These are phyloP conservation scores for Brasilioporus rufonigricans DNA, from an alignment of 768 basidiomycete species.

Conservation along the genomic window DNA sequence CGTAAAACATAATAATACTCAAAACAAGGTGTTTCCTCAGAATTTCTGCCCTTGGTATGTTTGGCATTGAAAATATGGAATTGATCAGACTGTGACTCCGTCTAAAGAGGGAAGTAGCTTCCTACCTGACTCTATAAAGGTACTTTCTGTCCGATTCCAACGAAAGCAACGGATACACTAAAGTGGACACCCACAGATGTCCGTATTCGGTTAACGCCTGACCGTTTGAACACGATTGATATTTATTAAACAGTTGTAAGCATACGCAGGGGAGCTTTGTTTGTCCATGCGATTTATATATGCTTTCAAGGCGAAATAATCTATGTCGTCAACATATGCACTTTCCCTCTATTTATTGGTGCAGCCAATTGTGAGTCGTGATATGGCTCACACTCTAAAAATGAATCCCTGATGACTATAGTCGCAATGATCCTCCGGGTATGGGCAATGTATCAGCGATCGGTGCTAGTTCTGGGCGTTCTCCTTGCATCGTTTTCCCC, in stretches of 20 bases:
- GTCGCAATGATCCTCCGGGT: slow-evolving; percentile 1
- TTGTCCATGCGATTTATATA: neutral
- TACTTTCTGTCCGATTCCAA: neutral
- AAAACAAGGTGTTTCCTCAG: neutral
- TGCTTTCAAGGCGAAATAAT: slow-evolving; percentile 2
- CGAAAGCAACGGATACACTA: neutral
- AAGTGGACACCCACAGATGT: neutral
- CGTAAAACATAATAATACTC: neutral
- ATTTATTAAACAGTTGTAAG: neutral
- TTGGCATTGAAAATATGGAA: neutral
- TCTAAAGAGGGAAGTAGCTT: slow-evolving; percentile 8
- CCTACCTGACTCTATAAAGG: slow-evolving; percentile 3
- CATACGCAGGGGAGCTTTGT: neutral
- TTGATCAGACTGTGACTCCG: neutral
- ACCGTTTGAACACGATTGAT: neutral
- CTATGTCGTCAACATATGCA: neutral
- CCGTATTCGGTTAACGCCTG: neutral
- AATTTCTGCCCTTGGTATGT: neutral
- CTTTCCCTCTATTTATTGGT: neutral
- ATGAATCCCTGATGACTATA: neutral
- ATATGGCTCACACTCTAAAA: neutral
- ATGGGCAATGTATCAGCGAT: slow-evolving; percentile 2
- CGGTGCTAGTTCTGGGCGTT: neutral
- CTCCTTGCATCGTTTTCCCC: neutral
- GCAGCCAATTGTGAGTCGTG: neutral